phyloP scores from a whole-genome alignment of 208 protist genomes.

The Leishmania aethiopica region DNA sequence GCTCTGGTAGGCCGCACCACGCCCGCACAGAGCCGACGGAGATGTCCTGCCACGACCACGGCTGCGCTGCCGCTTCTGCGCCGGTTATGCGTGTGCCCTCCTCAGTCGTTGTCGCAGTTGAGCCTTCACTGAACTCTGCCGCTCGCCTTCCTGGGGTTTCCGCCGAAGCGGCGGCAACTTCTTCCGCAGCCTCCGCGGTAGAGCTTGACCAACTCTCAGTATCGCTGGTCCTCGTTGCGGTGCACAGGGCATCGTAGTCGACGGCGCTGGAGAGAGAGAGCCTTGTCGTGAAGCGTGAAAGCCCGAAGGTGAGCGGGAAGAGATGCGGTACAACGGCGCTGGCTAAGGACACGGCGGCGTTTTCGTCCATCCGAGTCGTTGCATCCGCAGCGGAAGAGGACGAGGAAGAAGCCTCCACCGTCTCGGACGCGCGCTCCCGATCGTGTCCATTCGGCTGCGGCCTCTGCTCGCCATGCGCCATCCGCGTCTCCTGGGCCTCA shows the following conservation, averaged over 20 bases:
- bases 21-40: constrained; percentile 14
- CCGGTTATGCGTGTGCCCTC: not conserved
- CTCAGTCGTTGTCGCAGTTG: not conserved
- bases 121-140: not conserved
- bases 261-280: constrained; percentile 25
- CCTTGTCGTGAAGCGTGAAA: constrained; percentile 22
- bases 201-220: not conserved
- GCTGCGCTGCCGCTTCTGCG: not conserved
- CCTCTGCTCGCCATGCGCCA: not conserved
- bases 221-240: not conserved
- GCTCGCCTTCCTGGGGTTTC: not conserved
- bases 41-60: constrained; percentile 32
- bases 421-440: not conserved
- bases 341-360: constrained; percentile 5
- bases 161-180: not conserved
- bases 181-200: not conserved
- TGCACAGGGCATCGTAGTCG: constrained; percentile 20
- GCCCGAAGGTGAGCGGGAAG: constrained; percentile 20
- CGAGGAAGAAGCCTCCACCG: not conserved
- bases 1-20: constrained; percentile 21
- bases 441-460: not conserved
- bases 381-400: not conserved
- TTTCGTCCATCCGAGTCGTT: constrained; percentile 1
- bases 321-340: constrained; percentile 18
- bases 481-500: not conserved